Conservation (phyloP, 148 eudicot species). For the Rhododendron simsii region DNA sequence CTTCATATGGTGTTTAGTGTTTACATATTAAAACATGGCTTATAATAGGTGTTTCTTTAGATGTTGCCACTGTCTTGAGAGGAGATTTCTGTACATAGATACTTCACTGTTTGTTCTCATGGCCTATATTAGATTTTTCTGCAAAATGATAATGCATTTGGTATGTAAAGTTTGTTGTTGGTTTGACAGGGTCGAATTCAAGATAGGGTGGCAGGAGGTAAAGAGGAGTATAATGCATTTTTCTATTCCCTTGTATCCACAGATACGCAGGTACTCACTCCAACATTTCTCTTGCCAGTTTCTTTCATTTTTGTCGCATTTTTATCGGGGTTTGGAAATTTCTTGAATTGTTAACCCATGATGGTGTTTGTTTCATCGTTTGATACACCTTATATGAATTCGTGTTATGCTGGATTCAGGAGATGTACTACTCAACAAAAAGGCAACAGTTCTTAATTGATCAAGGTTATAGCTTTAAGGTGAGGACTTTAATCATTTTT, state of each 20-base stretch:
- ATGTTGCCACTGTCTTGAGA: neutral
- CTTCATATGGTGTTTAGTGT: neutral
- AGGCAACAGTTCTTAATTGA: slow-evolving; percentile 97
- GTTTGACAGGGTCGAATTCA: slow-evolving; percentile 75
- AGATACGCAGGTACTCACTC: slow-evolving; percentile 75
- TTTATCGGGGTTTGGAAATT: neutral
- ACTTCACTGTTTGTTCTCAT: neutral
- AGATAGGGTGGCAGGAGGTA: slow-evolving; percentile 97
- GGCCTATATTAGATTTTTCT: neutral
- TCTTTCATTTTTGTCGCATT: neutral
- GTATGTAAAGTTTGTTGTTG: slow-evolving; percentile 1
- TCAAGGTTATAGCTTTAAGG: slow-evolving; percentile 99
- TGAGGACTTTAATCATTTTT: slow-evolving; percentile 15
- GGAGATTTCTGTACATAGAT: neutral
- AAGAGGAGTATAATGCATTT: slow-evolving; percentile 96
- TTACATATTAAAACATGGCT: neutral
- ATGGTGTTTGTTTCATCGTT: neutral
- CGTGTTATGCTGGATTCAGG: slow-evolving; percentile 44
- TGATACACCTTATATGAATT: neutral
- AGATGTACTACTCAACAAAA: slow-evolving; percentile 98
- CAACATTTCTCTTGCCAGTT: neutral
- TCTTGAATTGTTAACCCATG: neutral
- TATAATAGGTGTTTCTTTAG: neutral
- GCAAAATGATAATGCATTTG: neutral
- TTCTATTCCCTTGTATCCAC: slow-evolving; percentile 98